Conservation (phyloP, 306 rosid genomes). For the Sindora glabra region DNA sequence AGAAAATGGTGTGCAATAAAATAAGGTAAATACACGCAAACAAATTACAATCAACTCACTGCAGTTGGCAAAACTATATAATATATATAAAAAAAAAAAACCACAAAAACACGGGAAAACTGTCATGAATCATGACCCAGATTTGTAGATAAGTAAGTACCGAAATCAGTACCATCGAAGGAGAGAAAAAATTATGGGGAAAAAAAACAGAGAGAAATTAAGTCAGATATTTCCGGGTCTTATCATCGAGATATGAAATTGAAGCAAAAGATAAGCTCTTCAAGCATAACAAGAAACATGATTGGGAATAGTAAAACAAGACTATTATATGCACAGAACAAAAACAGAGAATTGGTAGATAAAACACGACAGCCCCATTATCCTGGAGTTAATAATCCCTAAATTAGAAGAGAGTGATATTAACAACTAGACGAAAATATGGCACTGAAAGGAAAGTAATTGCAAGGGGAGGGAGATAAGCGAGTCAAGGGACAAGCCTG, state of each 20-base stretch:
- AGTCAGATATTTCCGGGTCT: too few relatives aligned
- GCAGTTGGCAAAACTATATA: not conserved
- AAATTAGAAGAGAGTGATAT: slow-evolving; percentile 5
- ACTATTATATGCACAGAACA: not conserved
- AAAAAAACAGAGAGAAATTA: too few relatives aligned
- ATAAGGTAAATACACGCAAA: too few relatives aligned
- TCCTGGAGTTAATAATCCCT: slow-evolving; percentile 21
- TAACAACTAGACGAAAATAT: not conserved
- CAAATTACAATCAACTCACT: not conserved
- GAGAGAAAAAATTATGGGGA: too few relatives aligned
- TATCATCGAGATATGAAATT: too few relatives aligned
- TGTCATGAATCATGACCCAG: not conserved
- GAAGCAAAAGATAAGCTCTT: not conserved
- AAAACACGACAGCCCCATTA: slow-evolving; percentile 2
- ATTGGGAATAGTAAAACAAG: too few relatives aligned
- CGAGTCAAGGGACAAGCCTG: slow-evolving; percentile 28
- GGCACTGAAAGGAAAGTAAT: not conserved
- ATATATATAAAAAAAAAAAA: too few relatives aligned
- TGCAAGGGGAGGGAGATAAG: not conserved
- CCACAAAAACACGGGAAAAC: not conserved
- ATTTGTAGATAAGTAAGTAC: not conserved
- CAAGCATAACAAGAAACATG: not conserved
- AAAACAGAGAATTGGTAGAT: not conserved
- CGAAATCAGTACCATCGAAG: not conserved
- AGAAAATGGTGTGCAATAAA: too few relatives aligned